Evolutionary conservation across 768 basidiomycete species (phyloP), one percentile per base, ranked within the genome.

Genomic region (Mrakia gelida): DNA sequence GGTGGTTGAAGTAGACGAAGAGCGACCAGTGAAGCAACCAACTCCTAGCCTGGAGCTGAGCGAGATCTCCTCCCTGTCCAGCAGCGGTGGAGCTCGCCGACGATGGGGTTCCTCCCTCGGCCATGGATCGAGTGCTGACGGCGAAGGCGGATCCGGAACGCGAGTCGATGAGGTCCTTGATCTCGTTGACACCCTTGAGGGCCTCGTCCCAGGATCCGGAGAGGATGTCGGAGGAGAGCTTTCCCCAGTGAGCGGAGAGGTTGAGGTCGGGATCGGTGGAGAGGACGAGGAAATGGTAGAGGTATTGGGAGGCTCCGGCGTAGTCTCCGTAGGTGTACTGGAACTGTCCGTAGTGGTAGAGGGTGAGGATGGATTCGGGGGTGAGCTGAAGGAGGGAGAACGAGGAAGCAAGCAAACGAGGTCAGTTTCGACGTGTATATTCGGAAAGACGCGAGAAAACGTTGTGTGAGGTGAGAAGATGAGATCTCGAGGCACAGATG

Each of bases 251-350:
- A 3, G 96, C 94, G 7, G 97, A 98, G 54, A 93, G 92, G 86
- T 93, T 95, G 83, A 96, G 92, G 73, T 95, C 92, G 77, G 88
- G 88, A 84, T 96, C 93, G 76, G 95, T 97, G 70, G 95, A 96
- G 79, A 99, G 91, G 32, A 98, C 92, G 76, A 95, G 93, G 88
- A 98, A 99, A 84, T 98, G 96, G 87, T 98, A 98, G 76, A 99
- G 88, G 86, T 97, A 98, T 85, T 98, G 94, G 70, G 95, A 95
- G 23, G 97, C 95, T 71, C 93, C 93, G 81, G 91, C 91, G 87
- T 99, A 99, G 85, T 94, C 94, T 63, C 97, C 97, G 84, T 93
- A 93, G n/a, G 96, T 93, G 86, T 94, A 99, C 86, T 97, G 95
- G 87, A 95, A 98, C 83, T 98, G 92, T 75, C 97, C 97, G 86